Evolutionary conservation across 495 filamentous ascomycete genomes (phyloP).

Genomic region (Platismatia glauca): DNA sequence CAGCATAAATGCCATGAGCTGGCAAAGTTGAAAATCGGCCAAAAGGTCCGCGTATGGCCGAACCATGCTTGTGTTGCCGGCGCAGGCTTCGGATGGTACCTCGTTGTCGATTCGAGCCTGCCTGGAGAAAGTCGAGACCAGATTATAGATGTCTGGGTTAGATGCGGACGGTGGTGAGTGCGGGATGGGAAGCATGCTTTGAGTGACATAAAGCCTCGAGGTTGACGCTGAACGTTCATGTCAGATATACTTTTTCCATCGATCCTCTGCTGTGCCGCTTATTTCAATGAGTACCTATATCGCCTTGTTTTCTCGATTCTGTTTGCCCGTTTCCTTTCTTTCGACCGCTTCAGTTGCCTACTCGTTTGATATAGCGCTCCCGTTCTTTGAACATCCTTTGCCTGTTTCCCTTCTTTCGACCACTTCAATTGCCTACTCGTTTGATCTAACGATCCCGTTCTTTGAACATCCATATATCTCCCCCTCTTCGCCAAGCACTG

Average conservation of each 20-base stretch:
- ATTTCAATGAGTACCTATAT: background rate
- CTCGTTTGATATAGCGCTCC: background rate
- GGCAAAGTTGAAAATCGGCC: constrained; percentile 28
- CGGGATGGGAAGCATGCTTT: background rate
- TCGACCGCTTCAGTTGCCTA: background rate
- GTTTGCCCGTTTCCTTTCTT: background rate
- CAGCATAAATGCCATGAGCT: background rate
- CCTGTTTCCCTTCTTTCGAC: too few species aligned
- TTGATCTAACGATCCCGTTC: too few species aligned
- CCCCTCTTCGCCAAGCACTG: too few species aligned
- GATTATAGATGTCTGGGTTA: constrained; percentile 62
- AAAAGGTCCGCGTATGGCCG: constrained; percentile 62
- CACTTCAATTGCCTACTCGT: too few species aligned
- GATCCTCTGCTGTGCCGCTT: background rate
- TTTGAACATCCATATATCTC: too few species aligned
- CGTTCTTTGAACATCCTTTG: background rate
- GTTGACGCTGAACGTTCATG: too few species aligned
- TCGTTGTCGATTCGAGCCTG: constrained; percentile 57
- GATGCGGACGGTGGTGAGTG: constrained; percentile 27
- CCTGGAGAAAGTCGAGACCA: constrained; percentile 42
- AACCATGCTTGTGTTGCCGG: constrained; percentile 82
- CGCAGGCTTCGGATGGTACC: constrained; percentile 62
- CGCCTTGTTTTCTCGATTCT: background rate
- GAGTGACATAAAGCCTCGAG: background rate
- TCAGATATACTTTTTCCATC: background rate